phyloP scores from a whole-genome alignment of 108 stramenopile genomes.

The Cyclotella cryptica region DNA sequence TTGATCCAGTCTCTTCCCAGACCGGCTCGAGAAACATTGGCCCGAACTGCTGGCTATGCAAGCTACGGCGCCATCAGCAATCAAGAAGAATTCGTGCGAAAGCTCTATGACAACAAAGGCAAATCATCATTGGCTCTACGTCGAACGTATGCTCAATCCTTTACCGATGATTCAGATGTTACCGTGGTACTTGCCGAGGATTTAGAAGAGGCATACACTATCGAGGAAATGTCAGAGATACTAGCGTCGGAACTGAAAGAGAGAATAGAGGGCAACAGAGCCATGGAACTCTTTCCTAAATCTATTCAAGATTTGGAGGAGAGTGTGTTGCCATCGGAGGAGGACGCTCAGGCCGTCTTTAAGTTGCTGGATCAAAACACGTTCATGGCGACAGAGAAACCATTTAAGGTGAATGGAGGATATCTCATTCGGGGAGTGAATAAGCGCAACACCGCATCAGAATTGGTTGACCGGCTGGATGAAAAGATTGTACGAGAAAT shows the following conservation, averaged over 20 bases:
- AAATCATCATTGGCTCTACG: slow-evolving; percentile 23
- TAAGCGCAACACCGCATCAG: slow-evolving; percentile 25
- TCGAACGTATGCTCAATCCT: slow-evolving; percentile 29
- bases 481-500: slow-evolving; percentile 31
- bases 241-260: slow-evolving; percentile 27
- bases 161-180: slow-evolving; percentile 11
- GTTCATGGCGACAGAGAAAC: slow-evolving; percentile 53
- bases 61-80: slow-evolving; percentile 18
- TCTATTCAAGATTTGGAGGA: slow-evolving; percentile 33
- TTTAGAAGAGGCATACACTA: slow-evolving; percentile 31
- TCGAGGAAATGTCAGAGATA: slow-evolving; percentile 11
- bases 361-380: slow-evolving; percentile 38
- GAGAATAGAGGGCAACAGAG: slow-evolving; percentile 19
- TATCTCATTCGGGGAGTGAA: slow-evolving; percentile 65
- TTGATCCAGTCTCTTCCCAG: slow-evolving; percentile 23
- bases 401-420: slow-evolving; percentile 53
- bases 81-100: slow-evolving; percentile 13
- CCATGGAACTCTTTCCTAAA: slow-evolving; percentile 48
- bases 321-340: slow-evolving; percentile 16
- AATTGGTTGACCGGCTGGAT: slow-evolving; percentile 55
- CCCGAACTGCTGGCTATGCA: slow-evolving; percentile 27
- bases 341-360: slow-evolving; percentile 39
- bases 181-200: slow-evolving; percentile 1
- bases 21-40: slow-evolving; percentile 33
- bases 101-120: slow-evolving; percentile 19